Evolutionary conservation across 495 filamentous ascomycete genomes (phyloP).

Genomic region (Lentithecium fluviatile): DNA sequence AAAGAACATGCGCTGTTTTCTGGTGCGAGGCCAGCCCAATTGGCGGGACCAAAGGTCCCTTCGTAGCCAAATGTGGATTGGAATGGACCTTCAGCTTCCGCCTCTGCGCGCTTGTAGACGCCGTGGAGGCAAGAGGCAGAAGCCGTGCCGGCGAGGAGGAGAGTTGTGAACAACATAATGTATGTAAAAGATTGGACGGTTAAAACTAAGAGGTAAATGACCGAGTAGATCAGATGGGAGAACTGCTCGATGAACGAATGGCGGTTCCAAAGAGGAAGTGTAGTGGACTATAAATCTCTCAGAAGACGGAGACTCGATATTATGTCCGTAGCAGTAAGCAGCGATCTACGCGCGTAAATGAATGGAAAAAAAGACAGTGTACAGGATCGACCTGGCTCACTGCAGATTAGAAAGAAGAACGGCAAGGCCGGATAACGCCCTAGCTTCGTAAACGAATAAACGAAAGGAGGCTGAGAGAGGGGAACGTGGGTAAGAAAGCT

Average conservation of each 20-base stretch:
- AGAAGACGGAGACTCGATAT: constrained; percentile 1
- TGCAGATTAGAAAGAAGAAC: constrained; percentile 7
- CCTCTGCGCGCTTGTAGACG: constrained; percentile 9
- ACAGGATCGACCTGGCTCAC: constrained; percentile 11
- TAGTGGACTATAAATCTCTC: neutral
- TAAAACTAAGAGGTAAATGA: neutral
- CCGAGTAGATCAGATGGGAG: constrained; percentile 18
- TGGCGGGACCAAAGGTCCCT: constrained; percentile 53
- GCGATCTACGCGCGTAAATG: constrained; percentile 19
- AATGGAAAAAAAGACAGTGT: neutral
- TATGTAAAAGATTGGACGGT: neutral
- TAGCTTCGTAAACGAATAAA: neutral
- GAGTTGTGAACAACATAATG: constrained; percentile 23
- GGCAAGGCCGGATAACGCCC: neutral
- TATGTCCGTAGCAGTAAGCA: neutral
- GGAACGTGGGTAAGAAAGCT: neutral
- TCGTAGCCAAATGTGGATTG: constrained; percentile 52
- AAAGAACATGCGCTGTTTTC: constrained; percentile 52
- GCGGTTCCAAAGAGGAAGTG: neutral
- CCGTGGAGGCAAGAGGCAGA: constrained; percentile 33
- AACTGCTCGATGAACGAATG: neutral
- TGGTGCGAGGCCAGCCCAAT: constrained; percentile 56
- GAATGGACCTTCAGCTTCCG: constrained; percentile 12
- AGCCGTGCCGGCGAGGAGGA: constrained; percentile 26
- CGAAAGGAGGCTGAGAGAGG: neutral